Percentiles rank a stretch among this genome's conserved stretches.
phyloP scores from a whole-genome alignment of 192 early-diverging fungal species.

The Geranomyces variabilis region DNA sequence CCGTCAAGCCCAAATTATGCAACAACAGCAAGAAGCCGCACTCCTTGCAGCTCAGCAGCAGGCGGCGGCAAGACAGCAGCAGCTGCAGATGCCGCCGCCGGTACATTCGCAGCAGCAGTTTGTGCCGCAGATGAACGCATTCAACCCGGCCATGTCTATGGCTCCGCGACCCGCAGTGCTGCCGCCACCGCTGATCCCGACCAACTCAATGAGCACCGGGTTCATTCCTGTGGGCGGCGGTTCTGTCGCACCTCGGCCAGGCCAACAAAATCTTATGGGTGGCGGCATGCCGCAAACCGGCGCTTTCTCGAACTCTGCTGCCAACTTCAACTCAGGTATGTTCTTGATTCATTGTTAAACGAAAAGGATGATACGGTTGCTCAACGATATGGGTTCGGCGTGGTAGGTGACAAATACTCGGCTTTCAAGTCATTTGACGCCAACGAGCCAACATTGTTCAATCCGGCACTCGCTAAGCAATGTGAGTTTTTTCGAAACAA shows the following conservation, averaged over 20 bases:
- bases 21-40: conserved; percentile 23
- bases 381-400: not conserved
- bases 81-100: not conserved
- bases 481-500: not conserved
- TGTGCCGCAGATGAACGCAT: not conserved
- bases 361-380: not conserved
- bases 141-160: conserved; percentile 2
- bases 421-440: conserved; percentile 36
- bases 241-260: not conserved
- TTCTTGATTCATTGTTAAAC: no score
- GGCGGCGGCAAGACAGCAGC: conserved; percentile 9
- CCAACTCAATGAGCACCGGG: not conserved
- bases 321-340: not conserved
- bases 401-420: conserved; percentile 30
- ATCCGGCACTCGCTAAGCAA: not conserved
- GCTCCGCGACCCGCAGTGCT: conserved; percentile 14
- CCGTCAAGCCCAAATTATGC: conserved; percentile 17
- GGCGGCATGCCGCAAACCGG: conserved; percentile 8
- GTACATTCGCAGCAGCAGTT: not conserved
- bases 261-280: not conserved
- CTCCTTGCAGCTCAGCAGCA: conserved; percentile 32
- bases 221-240: conserved; percentile 35
- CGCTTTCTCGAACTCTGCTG: not conserved
- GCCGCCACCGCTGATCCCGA: conserved; percentile 27
- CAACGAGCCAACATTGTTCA: conserved; percentile 32